Evolutionary conservation across 495 filamentous ascomycete genomes (phyloP).

Genomic region (Penicillium verhagenii): DNA sequence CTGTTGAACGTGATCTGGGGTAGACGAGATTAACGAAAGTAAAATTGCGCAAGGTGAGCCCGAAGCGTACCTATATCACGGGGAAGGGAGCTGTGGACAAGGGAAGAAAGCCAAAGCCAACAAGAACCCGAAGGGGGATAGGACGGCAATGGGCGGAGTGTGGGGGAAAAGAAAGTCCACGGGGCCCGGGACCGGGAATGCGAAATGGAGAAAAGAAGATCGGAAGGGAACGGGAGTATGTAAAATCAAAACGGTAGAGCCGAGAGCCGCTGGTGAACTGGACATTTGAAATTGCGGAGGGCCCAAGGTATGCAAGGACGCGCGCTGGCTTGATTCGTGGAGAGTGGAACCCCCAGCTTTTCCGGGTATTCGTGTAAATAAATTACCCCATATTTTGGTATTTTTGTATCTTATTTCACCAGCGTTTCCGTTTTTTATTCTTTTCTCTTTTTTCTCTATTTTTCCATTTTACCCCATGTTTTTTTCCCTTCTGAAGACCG

Average conservation of each 20-base stretch:
- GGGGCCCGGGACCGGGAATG: conserved; percentile 38
- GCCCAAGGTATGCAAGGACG: conserved; percentile 27
- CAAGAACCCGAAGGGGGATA: conserved; percentile 3
- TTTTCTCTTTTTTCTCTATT: too few relatives aligned
- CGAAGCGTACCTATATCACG: neutral
- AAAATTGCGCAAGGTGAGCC: neutral
- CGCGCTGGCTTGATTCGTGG: conserved; percentile 19
- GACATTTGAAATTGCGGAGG: conserved; percentile 25
- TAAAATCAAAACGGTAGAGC: conserved; percentile 17
- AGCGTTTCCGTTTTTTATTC: too few relatives aligned
- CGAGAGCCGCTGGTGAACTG: conserved; percentile 24
- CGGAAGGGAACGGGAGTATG: conserved; percentile 29
- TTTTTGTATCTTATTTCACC: too few relatives aligned
- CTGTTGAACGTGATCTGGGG: neutral
- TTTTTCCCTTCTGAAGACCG: neutral
- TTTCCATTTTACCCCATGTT: neutral
- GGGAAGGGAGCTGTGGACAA: neutral
- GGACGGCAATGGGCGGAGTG: conserved; percentile 36
- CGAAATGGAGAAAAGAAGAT: conserved; percentile 14
- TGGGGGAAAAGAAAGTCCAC: conserved; percentile 38
- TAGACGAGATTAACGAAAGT: too few relatives aligned
- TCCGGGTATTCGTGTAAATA: conserved; percentile 11
- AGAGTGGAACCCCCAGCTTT: conserved; percentile 24
- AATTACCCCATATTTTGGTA: neutral
- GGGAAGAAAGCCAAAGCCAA: neutral